These are phyloP conservation scores for Didymella pinodella DNA, from an alignment of 2,329 filamentous ascomycete genomes.

Conservation along the genomic window DNA sequence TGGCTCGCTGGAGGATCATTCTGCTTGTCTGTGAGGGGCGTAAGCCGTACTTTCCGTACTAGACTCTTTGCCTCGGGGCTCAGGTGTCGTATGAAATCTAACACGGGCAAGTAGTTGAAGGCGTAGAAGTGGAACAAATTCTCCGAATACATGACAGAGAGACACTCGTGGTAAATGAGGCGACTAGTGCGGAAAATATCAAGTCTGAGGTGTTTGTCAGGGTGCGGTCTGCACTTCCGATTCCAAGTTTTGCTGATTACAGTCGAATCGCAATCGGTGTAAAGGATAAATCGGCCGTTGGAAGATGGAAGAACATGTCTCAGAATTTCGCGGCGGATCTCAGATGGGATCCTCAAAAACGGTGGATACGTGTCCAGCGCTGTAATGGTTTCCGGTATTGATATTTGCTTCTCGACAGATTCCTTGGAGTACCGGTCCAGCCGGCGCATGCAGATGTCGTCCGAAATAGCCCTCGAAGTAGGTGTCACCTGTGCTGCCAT, in stretches of 20 bases:
- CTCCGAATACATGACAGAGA: slow-evolving; percentile 51
- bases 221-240: slow-evolving; percentile 45
- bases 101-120: slow-evolving; percentile 51
- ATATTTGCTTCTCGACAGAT: slow-evolving; percentile 46
- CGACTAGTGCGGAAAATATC: slow-evolving; percentile 49
- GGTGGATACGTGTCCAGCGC: slow-evolving; percentile 48
- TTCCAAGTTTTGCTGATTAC: slow-evolving; percentile 51
- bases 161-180: slow-evolving; percentile 51
- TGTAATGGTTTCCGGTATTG: slow-evolving; percentile 49
- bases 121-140: slow-evolving; percentile 52
- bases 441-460: slow-evolving; percentile 38
- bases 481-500: slow-evolving; percentile 39
- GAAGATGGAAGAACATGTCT: slow-evolving; percentile 50
- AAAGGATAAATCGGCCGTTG: slow-evolving; percentile 56
- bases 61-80: slow-evolving; percentile 50
- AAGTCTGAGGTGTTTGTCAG: slow-evolving; percentile 44
- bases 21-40: slow-evolving; percentile 48
- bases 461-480: slow-evolving; percentile 33
- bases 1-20: slow-evolving; percentile 46
- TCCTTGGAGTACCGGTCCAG: slow-evolving; percentile 40
- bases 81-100: slow-evolving; percentile 51
- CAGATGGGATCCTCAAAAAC: slow-evolving; percentile 50
- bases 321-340: slow-evolving; percentile 51
- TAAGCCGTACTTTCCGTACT: slow-evolving; percentile 50
- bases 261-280: slow-evolving; percentile 54